These are phyloP conservation scores for Aureobasidium sp. DNA, from an alignment of 2,329 filamentous ascomycete genomes.

Conservation along the genomic window DNA sequence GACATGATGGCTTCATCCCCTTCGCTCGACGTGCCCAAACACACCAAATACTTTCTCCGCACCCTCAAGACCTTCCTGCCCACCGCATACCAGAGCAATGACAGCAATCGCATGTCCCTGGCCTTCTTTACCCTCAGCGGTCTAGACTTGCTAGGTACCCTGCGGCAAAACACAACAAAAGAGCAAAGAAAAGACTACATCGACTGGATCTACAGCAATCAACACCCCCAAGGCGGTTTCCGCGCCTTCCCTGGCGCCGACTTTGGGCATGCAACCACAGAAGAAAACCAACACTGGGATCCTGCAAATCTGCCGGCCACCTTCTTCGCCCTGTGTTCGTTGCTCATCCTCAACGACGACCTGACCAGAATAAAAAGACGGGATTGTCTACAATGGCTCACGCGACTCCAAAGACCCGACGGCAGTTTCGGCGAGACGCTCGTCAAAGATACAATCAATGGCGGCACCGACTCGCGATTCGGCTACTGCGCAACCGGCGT, in stretches of 20 bases:
- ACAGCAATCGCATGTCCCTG: constrained; percentile 83
- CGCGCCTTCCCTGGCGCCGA: constrained; percentile 69
- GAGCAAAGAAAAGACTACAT: constrained; percentile 50
- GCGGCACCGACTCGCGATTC: constrained; percentile 77
- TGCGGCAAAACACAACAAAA: constrained; percentile 46
- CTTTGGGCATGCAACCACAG: constrained; percentile 40
- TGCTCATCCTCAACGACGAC: constrained; percentile 59
- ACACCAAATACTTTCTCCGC: constrained; percentile 74
- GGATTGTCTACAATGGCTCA: constrained; percentile 66
- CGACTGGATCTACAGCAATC: constrained; percentile 77
- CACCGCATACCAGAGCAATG: constrained; percentile 67
- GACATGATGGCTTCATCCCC: not conserved
- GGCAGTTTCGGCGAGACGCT: constrained; percentile 88
- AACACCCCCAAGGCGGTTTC: constrained; percentile 82
- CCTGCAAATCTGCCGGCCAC: constrained; percentile 81
- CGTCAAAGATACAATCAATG: constrained; percentile 54
- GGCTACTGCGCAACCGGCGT: constrained; percentile 78
- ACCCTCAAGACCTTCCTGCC: constrained; percentile 78
- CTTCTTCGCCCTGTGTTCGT: constrained; percentile 72
- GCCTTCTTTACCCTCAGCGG: constrained; percentile 84
- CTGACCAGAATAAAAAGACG: constrained; percentile 55
- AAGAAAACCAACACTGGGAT: constrained; percentile 54
- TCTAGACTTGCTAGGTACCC: constrained; percentile 66
- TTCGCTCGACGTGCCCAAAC: constrained; percentile 11
- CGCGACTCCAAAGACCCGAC: constrained; percentile 65